These are phyloP conservation scores for Cantharellus cinnabarinus DNA, from an alignment of 768 basidiomycete genomes.

Conservation along the genomic window DNA sequence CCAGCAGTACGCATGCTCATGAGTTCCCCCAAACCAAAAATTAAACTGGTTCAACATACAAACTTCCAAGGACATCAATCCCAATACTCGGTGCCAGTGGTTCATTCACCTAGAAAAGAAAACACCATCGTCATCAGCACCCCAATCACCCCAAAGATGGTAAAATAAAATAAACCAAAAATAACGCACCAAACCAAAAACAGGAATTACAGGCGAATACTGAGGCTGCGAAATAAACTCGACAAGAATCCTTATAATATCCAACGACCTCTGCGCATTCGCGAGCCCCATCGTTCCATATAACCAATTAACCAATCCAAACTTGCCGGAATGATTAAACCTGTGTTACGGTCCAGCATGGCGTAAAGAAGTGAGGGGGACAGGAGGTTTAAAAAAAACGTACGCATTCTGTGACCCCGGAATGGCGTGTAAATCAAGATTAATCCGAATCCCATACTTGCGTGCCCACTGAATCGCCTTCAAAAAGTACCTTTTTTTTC, in stretches of 20 bases:
- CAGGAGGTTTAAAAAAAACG: constrained; percentile 19
- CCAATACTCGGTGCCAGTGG: constrained; percentile 14
- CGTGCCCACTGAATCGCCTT: constrained; percentile 62
- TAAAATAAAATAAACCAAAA: background rate
- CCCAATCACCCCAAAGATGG: no score
- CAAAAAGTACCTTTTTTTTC: constrained; percentile 44
- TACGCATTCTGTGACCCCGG: constrained; percentile 46
- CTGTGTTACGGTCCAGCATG: constrained; percentile 13
- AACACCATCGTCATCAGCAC: background rate
- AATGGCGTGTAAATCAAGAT: constrained; percentile 57
- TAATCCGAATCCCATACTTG: constrained; percentile 76
- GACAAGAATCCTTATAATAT: constrained; percentile 51
- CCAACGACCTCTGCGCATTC: constrained; percentile 60
- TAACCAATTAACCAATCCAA: constrained; percentile 41
- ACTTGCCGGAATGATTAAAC: constrained; percentile 32
- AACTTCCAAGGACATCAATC: constrained; percentile 14
- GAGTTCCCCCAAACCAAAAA: background rate
- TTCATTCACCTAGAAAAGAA: constrained; percentile 14
- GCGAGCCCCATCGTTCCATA: constrained; percentile 66
- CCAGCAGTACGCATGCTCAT: background rate
- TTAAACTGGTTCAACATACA: constrained; percentile 6
- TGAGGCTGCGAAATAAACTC: constrained; percentile 68
- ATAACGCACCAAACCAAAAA: constrained; percentile 16
- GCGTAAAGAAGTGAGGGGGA: background rate
- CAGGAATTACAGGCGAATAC: constrained; percentile 34